Evolutionary conservation across 257 asterid species (phyloP), one percentile per base, ranked within the genome.

Genomic region (Gynochthodes officinalis): DNA sequence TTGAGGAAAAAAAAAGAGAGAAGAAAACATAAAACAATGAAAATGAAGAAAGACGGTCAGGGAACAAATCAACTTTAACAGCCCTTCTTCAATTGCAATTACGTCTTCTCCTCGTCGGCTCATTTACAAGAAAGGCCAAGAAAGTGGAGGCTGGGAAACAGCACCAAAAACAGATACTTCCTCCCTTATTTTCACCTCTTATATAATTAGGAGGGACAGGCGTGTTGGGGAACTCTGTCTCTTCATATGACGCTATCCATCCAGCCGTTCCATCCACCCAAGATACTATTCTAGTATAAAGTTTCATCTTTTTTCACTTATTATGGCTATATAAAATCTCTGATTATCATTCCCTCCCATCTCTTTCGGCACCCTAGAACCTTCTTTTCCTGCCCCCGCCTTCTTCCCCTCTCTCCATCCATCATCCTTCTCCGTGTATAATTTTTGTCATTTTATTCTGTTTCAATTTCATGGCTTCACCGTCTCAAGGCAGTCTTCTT

Each of bases 401-500:
- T 32, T 4, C n/a, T n/a, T n/a, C n/a, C 57, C 35, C 11, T 64
- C 64, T 21, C 42, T 46, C 55, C 46, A 30, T 59, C 23, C 57
- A 71, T 37, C 57, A 72, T 76, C 54, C 75, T 76, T 70, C 50
- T 42, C 73, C 19, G 35, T 70, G 58, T 66, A 66, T 68, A 50
- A 14, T 78, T 67, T 76, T 44, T 39, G 46, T 75, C 66, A 75
- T 76, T 3, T 62, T 35, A 35, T 25, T 23, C 54, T 16, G 40
- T n/a, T 42, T 69, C 16, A 58, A 13, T 50, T 72, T 53, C 40
- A 93, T 93, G 98, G 96, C 93, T 68, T 87, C 93, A 53, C 74
- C 89, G 9, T 93, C 98, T 70, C 98, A 94, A 78, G 99, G 88
- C 59, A 89, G 85, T 80, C 96, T 94, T 50, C 97, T 94, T 66